Evolutionary conservation across 1,284 basidiomycete species (phyloP), one percentile per base, ranked within the genome.

Genomic region (Somion occarium): DNA sequence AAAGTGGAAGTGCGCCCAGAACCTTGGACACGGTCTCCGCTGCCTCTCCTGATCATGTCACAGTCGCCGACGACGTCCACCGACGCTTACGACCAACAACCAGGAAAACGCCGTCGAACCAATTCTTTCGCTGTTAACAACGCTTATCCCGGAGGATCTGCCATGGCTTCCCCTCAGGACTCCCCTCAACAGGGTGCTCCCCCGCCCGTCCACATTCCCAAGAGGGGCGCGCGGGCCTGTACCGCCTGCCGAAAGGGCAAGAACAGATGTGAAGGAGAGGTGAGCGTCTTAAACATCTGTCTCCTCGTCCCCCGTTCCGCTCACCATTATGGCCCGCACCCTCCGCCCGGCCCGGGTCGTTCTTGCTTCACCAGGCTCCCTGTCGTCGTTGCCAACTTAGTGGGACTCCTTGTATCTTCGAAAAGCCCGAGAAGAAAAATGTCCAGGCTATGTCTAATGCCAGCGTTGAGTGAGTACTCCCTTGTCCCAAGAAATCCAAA

Each of bases 191-290:
- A 41, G 38, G 57, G 52, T 55, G 38, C 56, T 51, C 47, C 58
- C 49, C 49, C 60, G 52, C 51, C 66, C 30, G 65, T 72, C 25
- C 83, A 88, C 66, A 86, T 88, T 58, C 87, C 87, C 42, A 90
- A 90, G 75, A 76, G 87, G 64, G 88, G 87, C 23, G 85, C 87
- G 53, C 75, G 85, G 58, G 87, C 88, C 53, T 90, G 87, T 68
- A 89, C 88, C 26, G 81, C 83, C 61, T 89, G 91, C 69, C 83
- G 91, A 61, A 90, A 88, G 70, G 91, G 92, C 49, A 95, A 95
- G 76, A 95, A 94, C 73, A 78, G 92, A 64, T 95, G 92, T 65
- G 93, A 95, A 74, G 88, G 88, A 66, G 90, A 92, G 78, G 87
- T 87, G 55, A 57, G 70, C 58, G 62, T 56, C 70, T 54, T 54